phyloP scores from a whole-genome alignment of 2,329 filamentous ascomycete genomes.

The Beauveria rudraprayagi region DNA sequence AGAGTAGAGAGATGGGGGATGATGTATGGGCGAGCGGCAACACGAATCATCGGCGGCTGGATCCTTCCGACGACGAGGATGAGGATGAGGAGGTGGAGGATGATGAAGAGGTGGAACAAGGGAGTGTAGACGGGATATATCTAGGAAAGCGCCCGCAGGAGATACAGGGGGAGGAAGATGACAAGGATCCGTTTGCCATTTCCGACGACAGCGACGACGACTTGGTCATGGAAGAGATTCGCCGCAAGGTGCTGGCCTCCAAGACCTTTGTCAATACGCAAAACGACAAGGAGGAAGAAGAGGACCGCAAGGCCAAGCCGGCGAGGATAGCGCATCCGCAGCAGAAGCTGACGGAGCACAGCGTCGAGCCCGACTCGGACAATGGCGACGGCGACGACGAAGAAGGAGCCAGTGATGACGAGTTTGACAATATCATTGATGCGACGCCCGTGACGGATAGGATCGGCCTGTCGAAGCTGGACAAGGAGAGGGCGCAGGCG shows the following conservation, averaged over 20 bases:
- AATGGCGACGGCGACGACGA: constrained; percentile 34
- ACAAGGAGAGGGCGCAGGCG: constrained; percentile 44
- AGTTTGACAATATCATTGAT: constrained; percentile 89
- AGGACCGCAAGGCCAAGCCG: constrained; percentile 44
- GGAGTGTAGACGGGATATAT: constrained; percentile 50
- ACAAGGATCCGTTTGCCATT: constrained; percentile 63
- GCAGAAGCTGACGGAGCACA: constrained; percentile 47
- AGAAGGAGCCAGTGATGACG: constrained; percentile 56
- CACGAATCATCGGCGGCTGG: constrained; percentile 57
- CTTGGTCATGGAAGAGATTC: constrained; percentile 81
- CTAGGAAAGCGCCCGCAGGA: constrained; percentile 44
- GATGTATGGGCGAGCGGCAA: constrained; percentile 92
- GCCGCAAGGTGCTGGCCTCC: constrained; percentile 81
- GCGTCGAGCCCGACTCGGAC: constrained; percentile 65
- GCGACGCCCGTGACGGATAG: constrained; percentile 84
- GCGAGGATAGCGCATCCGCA: constrained; percentile 56
- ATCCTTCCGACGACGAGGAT: constrained; percentile 47
- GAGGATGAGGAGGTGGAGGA: constrained; percentile 41
- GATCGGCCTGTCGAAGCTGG: constrained; percentile 55
- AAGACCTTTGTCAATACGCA: constrained; percentile 62
- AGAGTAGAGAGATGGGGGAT: constrained; percentile 62
- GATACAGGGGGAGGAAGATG: constrained; percentile 30
- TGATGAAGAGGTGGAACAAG: constrained; percentile 35
- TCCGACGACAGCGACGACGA: constrained; percentile 78
- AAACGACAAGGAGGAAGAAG: constrained; percentile 24